A percentile compares a stretch with the other conserved stretches of the same genome.
Conservation (phyloP, 179 eudicot genomes). For the Dionaea muscipula region DNA sequence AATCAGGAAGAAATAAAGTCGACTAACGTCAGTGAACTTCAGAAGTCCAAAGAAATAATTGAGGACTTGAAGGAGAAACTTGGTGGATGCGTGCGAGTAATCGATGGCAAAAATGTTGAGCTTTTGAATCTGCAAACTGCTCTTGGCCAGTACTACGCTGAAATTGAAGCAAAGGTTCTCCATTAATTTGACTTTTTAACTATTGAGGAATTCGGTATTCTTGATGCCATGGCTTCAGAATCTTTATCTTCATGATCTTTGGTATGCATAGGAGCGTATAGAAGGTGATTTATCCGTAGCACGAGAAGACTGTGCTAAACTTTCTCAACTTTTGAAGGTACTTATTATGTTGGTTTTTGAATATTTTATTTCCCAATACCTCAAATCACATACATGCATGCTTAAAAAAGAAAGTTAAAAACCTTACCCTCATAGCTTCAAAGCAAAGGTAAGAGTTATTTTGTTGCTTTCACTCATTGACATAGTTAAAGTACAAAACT, state of each 20-base stretch:
- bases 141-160: conserved; percentile 94
- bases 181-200: conserved; percentile 4
- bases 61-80: conserved; percentile 75
- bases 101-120: conserved; percentile 83
- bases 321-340: conserved; percentile 59
- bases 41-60: conserved; percentile 61
- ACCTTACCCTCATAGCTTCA: not conserved
- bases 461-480: too few relatives aligned
- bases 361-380: not conserved
- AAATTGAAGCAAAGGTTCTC: conserved; percentile 87
- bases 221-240: not conserved
- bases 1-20: conserved; percentile 64
- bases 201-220: not conserved
- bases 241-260: not conserved
- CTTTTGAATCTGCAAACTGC: conserved; percentile 89
- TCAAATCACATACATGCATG: not conserved
- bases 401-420: not conserved
- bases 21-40: conserved; percentile 49
- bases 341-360: not conserved
- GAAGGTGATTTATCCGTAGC: conserved; percentile 56
- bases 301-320: conserved; percentile 65
- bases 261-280: conserved; percentile 51
- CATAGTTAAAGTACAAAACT: too few relatives aligned
- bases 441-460: not conserved
- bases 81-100: conserved; percentile 37